phyloP scores from a whole-genome alignment of 2,329 filamentous ascomycete genomes.

The Trichoderma sp. region DNA sequence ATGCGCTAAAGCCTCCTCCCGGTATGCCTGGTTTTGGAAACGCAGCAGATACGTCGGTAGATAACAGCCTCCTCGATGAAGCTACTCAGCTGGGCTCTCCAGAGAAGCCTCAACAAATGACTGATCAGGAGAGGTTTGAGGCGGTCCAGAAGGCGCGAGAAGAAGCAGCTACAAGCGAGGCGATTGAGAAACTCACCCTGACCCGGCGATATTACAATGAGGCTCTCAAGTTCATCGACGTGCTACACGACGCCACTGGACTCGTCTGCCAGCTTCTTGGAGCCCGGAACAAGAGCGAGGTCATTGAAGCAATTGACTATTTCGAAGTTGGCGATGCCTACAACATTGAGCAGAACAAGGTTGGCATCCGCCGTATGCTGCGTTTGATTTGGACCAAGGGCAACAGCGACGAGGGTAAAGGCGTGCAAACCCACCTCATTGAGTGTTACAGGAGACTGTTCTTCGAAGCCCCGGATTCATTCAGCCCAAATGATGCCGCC shows the following conservation, averaged over 20 bases:
- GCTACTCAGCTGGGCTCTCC: conserved; percentile 78
- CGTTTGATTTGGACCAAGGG: conserved; percentile 99
- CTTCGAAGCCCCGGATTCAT: conserved; percentile 90
- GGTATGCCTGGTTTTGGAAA: conserved; percentile 64
- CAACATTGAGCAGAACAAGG: conserved; percentile 89
- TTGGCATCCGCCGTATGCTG: conserved; percentile 92
- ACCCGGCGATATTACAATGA: conserved; percentile 92
- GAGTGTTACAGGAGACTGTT: conserved; percentile 96
- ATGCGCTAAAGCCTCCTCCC: conserved; percentile 77
- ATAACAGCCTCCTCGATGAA: conserved; percentile 80
- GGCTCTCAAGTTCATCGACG: conserved; percentile 89
- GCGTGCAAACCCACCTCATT: conserved; percentile 93
- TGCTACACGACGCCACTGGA: conserved; percentile 78
- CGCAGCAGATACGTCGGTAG: conserved; percentile 68
- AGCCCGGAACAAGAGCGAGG: conserved; percentile 96
- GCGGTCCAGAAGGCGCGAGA: conserved; percentile 78
- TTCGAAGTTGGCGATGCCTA: conserved; percentile 95
- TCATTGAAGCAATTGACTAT: conserved; percentile 99
- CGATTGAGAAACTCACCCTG: conserved; percentile 82
- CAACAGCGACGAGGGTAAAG: conserved; percentile 98
- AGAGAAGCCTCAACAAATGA: conserved; percentile 67
- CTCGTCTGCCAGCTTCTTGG: conserved; percentile 85
- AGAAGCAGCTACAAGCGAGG: conserved; percentile 85
- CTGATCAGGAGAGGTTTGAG: conserved; percentile 73
- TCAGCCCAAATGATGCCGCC: conserved; percentile 84